These are phyloP conservation scores for Monosporascus sp. DNA, from an alignment of 2,329 filamentous ascomycete species.

Conservation along the genomic window DNA sequence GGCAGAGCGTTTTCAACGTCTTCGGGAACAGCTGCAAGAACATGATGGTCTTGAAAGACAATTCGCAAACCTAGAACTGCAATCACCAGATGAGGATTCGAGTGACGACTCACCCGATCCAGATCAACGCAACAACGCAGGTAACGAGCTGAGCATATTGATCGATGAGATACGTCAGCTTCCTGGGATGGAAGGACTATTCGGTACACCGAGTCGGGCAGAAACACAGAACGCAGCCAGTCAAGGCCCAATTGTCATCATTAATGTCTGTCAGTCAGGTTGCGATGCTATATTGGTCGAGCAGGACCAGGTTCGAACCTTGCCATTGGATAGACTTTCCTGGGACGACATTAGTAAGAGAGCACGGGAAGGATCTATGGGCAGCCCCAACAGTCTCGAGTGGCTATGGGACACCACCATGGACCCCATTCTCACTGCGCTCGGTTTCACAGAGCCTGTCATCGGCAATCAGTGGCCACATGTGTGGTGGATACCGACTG, in stretches of 20 bases:
- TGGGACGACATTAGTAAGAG: background rate
- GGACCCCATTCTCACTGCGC: conserved; percentile 19
- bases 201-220: conserved; percentile 12
- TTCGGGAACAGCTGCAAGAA: no score
- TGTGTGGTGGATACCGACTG: conserved; percentile 31
- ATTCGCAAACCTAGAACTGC: no score
- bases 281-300: conserved; percentile 28
- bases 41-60: no score
- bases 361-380: background rate
- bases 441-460: conserved; percentile 16
- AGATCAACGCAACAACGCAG: background rate
- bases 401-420: conserved; percentile 28
- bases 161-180: conserved; percentile 15
- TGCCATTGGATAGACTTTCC: conserved; percentile 15
- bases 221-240: conserved; percentile 15
- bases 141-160: background rate
- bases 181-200: conserved; percentile 21
- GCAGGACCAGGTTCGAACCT: conserved; percentile 4
- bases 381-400: conserved; percentile 12
- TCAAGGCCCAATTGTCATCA: conserved; percentile 22
- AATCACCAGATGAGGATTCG: no score
- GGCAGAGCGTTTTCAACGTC: no score
- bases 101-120: background rate
- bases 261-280: conserved; percentile 24
- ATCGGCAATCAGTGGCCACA: conserved; percentile 16